Evolutionary conservation across 306 rosid genomes (phyloP).

Genomic region (Echinosophora koreensis): DNA sequence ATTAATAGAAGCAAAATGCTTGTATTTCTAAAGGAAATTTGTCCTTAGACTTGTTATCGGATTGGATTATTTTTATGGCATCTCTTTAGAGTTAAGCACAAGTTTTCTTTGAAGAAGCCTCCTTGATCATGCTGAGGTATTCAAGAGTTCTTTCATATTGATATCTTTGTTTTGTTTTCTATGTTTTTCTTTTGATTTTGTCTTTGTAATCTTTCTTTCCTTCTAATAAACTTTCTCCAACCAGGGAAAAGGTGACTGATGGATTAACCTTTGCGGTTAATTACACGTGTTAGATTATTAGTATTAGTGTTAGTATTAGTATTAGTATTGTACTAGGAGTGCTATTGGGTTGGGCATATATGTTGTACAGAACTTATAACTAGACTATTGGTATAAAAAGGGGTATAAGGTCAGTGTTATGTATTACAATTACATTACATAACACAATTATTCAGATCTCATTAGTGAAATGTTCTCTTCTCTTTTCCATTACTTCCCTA

Average conservation of each 20-base stretch:
- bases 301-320: constrained; percentile 4
- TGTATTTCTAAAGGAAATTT: not conserved
- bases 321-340: constrained; percentile 11
- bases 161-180: no score
- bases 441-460: constrained; percentile 7
- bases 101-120: no score
- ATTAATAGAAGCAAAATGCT: not conserved
- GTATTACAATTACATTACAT: constrained; percentile 1
- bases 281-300: not conserved
- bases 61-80: no score
- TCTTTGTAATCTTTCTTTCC: no score
- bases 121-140: no score
- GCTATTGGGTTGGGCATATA: not conserved
- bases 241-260: no score
- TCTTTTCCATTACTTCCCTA: constrained; percentile 3
- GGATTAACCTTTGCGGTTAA: no score
- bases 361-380: not conserved
- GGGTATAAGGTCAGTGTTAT: constrained; percentile 6
- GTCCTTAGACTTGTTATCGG: no score
- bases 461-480: constrained; percentile 1
- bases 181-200: no score
- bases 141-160: no score
- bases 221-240: no score
- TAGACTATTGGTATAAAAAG: not conserved
- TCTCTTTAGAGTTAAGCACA: no score